Percentiles rank a stretch among this genome's conserved stretches.
Evolutionary conservation across 179 eudicot species (phyloP).

Genomic region (Gypsophila paniculata): DNA sequence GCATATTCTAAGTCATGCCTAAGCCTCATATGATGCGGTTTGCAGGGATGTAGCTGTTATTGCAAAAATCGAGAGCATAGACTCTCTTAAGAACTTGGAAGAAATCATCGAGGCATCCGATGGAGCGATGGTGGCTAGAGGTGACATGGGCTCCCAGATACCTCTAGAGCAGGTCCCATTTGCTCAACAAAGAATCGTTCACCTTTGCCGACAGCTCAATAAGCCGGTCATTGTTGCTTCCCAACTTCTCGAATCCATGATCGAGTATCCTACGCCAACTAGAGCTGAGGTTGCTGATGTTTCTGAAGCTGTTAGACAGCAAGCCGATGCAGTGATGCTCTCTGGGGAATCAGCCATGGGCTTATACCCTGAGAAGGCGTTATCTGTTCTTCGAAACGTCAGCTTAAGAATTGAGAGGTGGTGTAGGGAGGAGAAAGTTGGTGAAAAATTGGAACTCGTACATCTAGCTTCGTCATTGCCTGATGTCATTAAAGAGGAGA

Average conservation of each 20-base stretch:
- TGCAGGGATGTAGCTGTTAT: conserved; percentile 38
- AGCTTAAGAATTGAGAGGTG: conserved; percentile 70
- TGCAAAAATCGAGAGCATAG: conserved; percentile 79
- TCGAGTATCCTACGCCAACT: conserved; percentile 82
- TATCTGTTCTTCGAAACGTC: conserved; percentile 54
- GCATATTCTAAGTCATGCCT: background rate
- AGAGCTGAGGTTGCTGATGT: conserved; percentile 95
- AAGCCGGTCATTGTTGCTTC: conserved; percentile 91
- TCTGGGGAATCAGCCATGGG: conserved; percentile 94
- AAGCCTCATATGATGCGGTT: background rate
- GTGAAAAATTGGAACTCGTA: conserved; percentile 25
- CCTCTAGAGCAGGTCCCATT: conserved; percentile 81
- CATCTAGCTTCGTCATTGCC: conserved; percentile 41
- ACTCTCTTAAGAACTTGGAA: conserved; percentile 61
- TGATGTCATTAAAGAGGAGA: conserved; percentile 56
- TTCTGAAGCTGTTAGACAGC: conserved; percentile 84
- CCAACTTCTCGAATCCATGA: conserved; percentile 86
- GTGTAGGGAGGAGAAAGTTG: conserved; percentile 51
- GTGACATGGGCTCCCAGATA: conserved; percentile 83
- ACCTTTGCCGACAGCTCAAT: conserved; percentile 62
- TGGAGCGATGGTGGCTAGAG: conserved; percentile 73
- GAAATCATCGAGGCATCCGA: conserved; percentile 48
- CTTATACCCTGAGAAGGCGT: conserved; percentile 57
- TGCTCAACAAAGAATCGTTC: conserved; percentile 55
- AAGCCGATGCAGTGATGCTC: conserved; percentile 85